Conservation (phyloP, 2,329 filamentous ascomycete species). For the Trichoderma gracile region DNA sequence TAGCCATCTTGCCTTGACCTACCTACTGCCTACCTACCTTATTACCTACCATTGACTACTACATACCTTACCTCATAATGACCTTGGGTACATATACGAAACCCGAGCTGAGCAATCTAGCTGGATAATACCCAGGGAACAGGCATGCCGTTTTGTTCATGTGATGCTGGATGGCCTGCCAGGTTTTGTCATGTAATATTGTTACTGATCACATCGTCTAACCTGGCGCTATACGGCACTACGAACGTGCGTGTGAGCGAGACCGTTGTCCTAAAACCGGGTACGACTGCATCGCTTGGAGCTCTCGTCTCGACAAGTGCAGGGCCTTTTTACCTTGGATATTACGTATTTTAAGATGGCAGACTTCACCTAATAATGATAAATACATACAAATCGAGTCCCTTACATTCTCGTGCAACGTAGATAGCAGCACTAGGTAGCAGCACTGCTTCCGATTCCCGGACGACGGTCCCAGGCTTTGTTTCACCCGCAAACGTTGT, state of each 20-base stretch:
- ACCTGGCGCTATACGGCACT: background rate
- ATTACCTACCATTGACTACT: background rate
- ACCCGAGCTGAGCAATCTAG: background rate
- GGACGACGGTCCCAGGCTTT: background rate
- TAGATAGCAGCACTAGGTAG: too few species aligned
- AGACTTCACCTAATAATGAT: background rate
- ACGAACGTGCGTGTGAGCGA: background rate
- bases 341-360: too few species aligned
- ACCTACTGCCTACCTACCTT: background rate
- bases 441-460: background rate
- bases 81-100: background rate
- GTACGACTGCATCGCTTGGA: background rate
- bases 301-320: background rate
- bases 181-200: background rate
- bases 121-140: background rate
- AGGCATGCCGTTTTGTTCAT: background rate
- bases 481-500: background rate
- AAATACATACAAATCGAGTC: background rate
- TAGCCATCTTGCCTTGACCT: background rate
- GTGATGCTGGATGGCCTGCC: background rate
- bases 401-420: background rate
- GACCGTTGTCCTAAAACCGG: background rate
- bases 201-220: slow-evolving; percentile 3
- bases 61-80: too few species aligned
- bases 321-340: too few species aligned